Conservation (phyloP, 352 stramenopile species). For the Peronospora destructor region DNA sequence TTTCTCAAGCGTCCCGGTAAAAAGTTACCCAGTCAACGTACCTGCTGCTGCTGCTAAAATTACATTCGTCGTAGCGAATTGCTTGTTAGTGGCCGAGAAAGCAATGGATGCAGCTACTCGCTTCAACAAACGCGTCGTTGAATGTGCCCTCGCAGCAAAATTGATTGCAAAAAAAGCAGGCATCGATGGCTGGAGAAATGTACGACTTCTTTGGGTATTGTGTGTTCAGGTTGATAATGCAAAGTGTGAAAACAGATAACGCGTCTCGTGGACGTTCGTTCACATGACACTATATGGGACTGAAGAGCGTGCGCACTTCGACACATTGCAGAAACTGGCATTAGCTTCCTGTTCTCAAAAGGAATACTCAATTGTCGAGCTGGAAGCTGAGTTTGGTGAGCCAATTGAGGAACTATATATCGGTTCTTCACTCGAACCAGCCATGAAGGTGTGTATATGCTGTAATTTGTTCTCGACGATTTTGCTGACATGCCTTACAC, state of each 20-base stretch:
- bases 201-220: constrained; percentile 9
- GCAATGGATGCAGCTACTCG: constrained; percentile 48
- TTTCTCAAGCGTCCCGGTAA: constrained; percentile 33
- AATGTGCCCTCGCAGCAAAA: constrained; percentile 69
- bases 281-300: constrained; percentile 21
- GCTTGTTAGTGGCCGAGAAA: constrained; percentile 59
- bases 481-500: background rate
- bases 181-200: constrained; percentile 34
- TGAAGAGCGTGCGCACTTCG: constrained; percentile 9
- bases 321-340: constrained; percentile 27
- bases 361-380: constrained; percentile 26
- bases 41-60: constrained; percentile 23
- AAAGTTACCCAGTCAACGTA: constrained; percentile 12
- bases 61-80: constrained; percentile 74
- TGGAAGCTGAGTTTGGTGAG: constrained; percentile 26
- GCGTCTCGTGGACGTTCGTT: constrained; percentile 33
- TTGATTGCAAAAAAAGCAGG: constrained; percentile 46
- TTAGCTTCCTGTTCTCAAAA: constrained; percentile 13
- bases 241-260: constrained; percentile 29
- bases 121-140: constrained; percentile 80
- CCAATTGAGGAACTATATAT: constrained; percentile 26
- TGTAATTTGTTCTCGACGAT: background rate
- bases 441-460: constrained; percentile 25
- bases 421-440: constrained; percentile 27
- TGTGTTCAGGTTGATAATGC: background rate